Evolutionary conservation across 306 rosid genomes (phyloP).

Genomic region (Ochetophila trinervis): DNA sequence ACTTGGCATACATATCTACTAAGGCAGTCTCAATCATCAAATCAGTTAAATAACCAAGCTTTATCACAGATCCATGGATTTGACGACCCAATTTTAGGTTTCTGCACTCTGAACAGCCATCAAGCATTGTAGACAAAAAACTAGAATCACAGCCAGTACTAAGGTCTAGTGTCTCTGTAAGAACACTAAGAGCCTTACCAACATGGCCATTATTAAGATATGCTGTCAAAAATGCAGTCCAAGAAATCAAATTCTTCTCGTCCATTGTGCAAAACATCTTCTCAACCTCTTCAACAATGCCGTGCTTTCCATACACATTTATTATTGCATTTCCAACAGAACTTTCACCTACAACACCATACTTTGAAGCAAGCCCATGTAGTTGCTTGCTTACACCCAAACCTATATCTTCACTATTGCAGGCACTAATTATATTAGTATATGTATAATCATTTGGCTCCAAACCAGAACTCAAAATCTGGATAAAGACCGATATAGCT

Average conservation of each 20-base stretch:
- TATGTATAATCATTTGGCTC: conserved; percentile 36
- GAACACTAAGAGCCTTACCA: conserved; percentile 24
- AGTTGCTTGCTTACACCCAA: conserved; percentile 36
- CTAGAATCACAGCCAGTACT: conserved; percentile 37
- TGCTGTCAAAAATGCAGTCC: conserved; percentile 40
- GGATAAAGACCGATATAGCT: conserved; percentile 31
- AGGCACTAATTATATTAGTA: conserved; percentile 40
- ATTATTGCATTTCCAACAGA: conserved; percentile 45
- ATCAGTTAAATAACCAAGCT: conserved; percentile 35
- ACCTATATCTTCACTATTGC: conserved; percentile 21
- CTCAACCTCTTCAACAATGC: conserved; percentile 46
- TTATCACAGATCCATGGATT: conserved; percentile 34
- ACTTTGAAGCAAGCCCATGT: conserved; percentile 44
- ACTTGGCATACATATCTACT: conserved; percentile 43
- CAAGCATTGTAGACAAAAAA: conserved; percentile 30
- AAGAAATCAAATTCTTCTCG: conserved; percentile 39
- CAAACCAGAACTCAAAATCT: conserved; percentile 39
- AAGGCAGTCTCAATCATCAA: conserved; percentile 35
- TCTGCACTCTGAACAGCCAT: conserved; percentile 51
- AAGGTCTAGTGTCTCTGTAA: conserved; percentile 34
- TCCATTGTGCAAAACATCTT: conserved; percentile 27
- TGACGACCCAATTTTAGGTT: conserved; percentile 37
- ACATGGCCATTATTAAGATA: conserved; percentile 30
- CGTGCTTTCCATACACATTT: conserved; percentile 44
- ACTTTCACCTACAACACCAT: conserved; percentile 31